Conservation (phyloP, 192 early-diverging fungal species). For the Coemansia sp. region DNA sequence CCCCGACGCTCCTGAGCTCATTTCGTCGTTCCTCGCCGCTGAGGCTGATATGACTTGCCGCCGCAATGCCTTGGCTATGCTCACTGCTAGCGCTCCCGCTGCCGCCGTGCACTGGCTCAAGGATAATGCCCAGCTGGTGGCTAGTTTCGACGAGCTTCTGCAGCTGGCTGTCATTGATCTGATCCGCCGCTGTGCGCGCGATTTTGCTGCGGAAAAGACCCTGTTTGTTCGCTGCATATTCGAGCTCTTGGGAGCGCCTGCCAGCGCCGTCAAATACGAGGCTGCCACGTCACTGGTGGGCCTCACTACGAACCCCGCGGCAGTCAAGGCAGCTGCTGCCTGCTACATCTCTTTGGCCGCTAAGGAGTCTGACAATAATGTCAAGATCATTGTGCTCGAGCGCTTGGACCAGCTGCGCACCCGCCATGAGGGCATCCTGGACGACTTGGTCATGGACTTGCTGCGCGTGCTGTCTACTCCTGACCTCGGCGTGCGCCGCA, state of each 20-base stretch:
- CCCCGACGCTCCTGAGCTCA: slow-evolving; percentile 92
- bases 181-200: slow-evolving; percentile 88
- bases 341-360: slow-evolving; percentile 90
- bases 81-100: slow-evolving; percentile 74
- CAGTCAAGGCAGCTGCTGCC: slow-evolving; percentile 89
- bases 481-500: slow-evolving; percentile 93
- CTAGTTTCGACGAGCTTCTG: slow-evolving; percentile 85
- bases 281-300: slow-evolving; percentile 91
- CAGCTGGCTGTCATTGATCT: slow-evolving; percentile 94
- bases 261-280: slow-evolving; percentile 95
- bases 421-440: slow-evolving; percentile 86
- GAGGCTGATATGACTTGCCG: slow-evolving; percentile 93
- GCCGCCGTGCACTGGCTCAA: slow-evolving; percentile 86
- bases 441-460: slow-evolving; percentile 96
- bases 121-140: slow-evolving; percentile 70
- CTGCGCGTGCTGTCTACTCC: slow-evolving; percentile 87
- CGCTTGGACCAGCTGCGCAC: slow-evolving; percentile 81
- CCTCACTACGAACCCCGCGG: slow-evolving; percentile 83
- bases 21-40: slow-evolving; percentile 66
- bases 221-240: slow-evolving; percentile 92
- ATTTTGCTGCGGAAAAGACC: slow-evolving; percentile 82
- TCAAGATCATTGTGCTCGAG: slow-evolving; percentile 95
- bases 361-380: slow-evolving; percentile 97
- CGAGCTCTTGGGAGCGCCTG: slow-evolving; percentile 75
- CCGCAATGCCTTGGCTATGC: slow-evolving; percentile 93